Conservation (phyloP, 208 protist genomes). For the Tritrichomonas musculus region DNA sequence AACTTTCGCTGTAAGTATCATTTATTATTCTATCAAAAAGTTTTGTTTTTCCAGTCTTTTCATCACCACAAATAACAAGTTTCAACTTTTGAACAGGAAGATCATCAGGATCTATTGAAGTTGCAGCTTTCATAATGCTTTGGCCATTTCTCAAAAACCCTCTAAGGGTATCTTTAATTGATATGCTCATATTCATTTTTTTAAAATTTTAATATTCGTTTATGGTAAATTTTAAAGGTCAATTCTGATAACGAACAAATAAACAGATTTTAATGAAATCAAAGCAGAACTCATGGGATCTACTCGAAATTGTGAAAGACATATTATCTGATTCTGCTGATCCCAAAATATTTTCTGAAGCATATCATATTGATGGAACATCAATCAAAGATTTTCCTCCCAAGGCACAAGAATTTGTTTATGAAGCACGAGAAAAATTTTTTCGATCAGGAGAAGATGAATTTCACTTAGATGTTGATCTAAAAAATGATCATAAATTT, state of each 20-base stretch:
- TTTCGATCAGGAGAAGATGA: background rate
- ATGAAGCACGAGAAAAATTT: background rate
- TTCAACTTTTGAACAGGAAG: background rate
- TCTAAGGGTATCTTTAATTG: background rate
- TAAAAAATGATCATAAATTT: background rate
- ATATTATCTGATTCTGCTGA: too few relatives aligned
- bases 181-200: background rate
- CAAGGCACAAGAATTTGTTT: background rate
- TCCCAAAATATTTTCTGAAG: too few relatives aligned
- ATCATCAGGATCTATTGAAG: constrained; percentile 30
- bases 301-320: too few relatives aligned
- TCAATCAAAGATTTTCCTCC: background rate
- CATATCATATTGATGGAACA: background rate
- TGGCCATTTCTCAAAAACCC: background rate
- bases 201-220: too few relatives aligned
- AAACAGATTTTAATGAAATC: too few relatives aligned
- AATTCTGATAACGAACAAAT: too few relatives aligned
- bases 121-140: background rate
- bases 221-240: too few relatives aligned
- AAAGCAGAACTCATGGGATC: too few relatives aligned
- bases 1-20: background rate
- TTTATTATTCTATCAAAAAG: constrained; percentile 3
- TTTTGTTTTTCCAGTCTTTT: constrained; percentile 23
- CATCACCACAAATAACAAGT: constrained; percentile 5
- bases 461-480: background rate